Evolutionary conservation across 2,329 filamentous ascomycete species (phyloP), one percentile per base, ranked within the genome.

Genomic region (Dactylellina haptotyla): DNA sequence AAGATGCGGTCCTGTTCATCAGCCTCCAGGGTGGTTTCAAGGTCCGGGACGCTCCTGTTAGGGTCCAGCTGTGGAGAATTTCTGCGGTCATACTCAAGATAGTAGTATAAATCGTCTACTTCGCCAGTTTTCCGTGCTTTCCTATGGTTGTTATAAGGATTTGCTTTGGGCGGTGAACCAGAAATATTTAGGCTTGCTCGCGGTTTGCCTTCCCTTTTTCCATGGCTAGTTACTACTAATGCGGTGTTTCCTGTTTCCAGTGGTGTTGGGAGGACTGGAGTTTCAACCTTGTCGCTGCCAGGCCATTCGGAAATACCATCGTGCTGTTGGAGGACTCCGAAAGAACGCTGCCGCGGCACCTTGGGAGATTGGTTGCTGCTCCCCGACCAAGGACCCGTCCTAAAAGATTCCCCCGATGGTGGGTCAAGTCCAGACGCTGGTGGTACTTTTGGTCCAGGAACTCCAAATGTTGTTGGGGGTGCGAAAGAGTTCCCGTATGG

Each of bases 1-100:
- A 75, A 75, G 3, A 75, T 69, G 20, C 59, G 63, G 41, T 69
- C 64, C 51, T 75, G 70, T 54, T 75, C 70, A 25, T 69, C 70
- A 26, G 63, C 64, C 48, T 75, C 64, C 10, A 75, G 37, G 0
- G 70, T 69, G 34, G 63, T 69, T 64, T 75, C 70, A 58, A 75
- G 70, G 9, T 75, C 70, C 30, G 70, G 70, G 25, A 75, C 4
- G n/a, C 48, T 57, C 37, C 61, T 48, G 26, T 62, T 73, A 28
- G 69, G 56, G 25, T 73, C 61, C 25, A 61, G 56, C 28, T 73
- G 69, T 43, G 69, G 69, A 8, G 69, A 66, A 25, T 34, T 39
- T 18, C 69, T 61, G 9, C 69, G 61, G 41, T 73, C 69, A 23
- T 66, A 73, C 10, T 73, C 69, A 61, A 73, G 20, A 23, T 66